Percentiles rank a stretch among this genome's conserved stretches.
Conservation (phyloP, 1,284 basidiomycete genomes). For the Ustilago hordei region DNA sequence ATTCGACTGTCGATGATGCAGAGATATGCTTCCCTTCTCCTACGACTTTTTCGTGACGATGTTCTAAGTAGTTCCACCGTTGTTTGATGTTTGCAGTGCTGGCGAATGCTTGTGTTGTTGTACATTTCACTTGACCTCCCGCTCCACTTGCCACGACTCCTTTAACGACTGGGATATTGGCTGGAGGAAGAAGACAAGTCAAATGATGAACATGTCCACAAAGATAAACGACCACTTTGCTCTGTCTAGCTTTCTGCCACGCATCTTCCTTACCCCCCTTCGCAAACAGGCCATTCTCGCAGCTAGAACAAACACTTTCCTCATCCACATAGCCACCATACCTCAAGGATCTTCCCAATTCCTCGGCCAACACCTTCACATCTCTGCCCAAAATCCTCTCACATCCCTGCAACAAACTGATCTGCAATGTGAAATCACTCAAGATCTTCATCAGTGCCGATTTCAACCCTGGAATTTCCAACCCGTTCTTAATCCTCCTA, state of each 20-base stretch:
- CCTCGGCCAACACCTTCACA: conserved; percentile 43
- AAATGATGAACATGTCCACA: conserved; percentile 64
- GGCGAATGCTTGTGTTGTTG: conserved; percentile 44
- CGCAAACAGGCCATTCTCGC: conserved; percentile 42
- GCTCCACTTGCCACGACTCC: not conserved
- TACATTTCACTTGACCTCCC: conserved; percentile 18
- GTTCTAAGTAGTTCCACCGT: conserved; percentile 27
- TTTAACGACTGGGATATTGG: conserved; percentile 28
- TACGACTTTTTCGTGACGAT: not conserved
- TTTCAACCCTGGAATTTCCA: conserved; percentile 95
- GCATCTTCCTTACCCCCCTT: conserved; percentile 16
- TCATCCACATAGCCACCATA: conserved; percentile 55
- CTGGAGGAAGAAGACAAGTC: conserved; percentile 42
- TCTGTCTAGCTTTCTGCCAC: conserved; percentile 16
- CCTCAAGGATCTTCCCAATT: conserved; percentile 43
- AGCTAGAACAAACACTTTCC: conserved; percentile 46
- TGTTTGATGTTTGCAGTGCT: conserved; percentile 21
- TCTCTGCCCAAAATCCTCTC: conserved; percentile 60
- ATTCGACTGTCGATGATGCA: conserved; percentile 7
- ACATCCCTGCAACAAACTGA: conserved; percentile 64
- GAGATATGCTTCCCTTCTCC: conserved; percentile 13
- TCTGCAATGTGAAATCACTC: conserved; percentile 88
- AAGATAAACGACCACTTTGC: conserved; percentile 56
- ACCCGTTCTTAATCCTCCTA: conserved; percentile 90
- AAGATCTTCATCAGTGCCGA: conserved; percentile 95